Evolutionary conservation across 2,329 filamentous ascomycete species (phyloP), one percentile per base, ranked within the genome.

Genomic region (Septoria linicola): DNA sequence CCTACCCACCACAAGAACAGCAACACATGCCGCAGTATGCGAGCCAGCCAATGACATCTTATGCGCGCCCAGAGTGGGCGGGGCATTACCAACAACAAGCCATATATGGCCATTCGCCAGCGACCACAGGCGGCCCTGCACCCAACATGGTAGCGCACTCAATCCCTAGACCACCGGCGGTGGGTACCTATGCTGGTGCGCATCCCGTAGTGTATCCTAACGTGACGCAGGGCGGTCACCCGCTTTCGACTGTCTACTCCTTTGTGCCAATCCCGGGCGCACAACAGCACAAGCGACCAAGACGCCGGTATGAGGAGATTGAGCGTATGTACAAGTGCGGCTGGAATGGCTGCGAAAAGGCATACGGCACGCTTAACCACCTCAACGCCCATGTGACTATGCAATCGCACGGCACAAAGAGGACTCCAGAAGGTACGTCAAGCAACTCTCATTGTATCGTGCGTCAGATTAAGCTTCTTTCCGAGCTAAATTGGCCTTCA

Each of bases 301-400:
- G 93, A 59, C 80, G 93, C 64, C 83, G 93, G 47, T 99, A 96
- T 65, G 93, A 99, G 72, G 93, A 99, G 70, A 99, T 99, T 63
- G 93, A 99, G 76, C 85, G 93, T 68, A 97, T 99, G 93, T 97
- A 99, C 78, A 97, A 97, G 73, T 99, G 93, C 68, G 93, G 92
- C 20, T 97, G 90, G 89, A 92, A 96, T 60, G 91, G 91, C 7
- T 99, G 93, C 68, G 93, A 99, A 73, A 99, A 99, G 75, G 93
- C 93, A 2, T 99, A 99, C 63, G 93, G 93, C 54, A 99, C 93
- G 41, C 75, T 99, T 56, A 99, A 99, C 71, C 93, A 99, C 70
- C 72, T 99, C 62, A 99, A 99, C 68, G 93, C 93, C 32, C 93
- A 99, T 67, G 93, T 99, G 41, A 97, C 93, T 11, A 97, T 97